Evolutionary conservation across 306 rosid genomes (phyloP).

Genomic region (Malus sieversii): DNA sequence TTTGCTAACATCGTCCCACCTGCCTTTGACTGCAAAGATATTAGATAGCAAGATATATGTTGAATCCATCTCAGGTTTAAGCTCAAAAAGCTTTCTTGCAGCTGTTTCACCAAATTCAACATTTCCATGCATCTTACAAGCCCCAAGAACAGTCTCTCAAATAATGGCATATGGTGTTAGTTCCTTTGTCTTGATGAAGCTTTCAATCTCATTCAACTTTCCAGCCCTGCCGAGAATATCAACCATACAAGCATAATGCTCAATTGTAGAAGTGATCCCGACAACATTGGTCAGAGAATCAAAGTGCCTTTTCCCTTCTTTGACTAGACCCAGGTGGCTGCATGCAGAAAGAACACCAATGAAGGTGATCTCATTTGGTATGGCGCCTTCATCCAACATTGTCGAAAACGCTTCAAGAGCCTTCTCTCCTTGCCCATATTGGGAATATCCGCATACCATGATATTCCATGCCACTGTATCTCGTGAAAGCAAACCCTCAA

Average conservation of each 20-base stretch:
- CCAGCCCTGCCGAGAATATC: slow-evolving; percentile 40
- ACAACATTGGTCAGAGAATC: slow-evolving; percentile 19
- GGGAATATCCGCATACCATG: slow-evolving; percentile 30
- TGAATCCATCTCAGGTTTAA: slow-evolving; percentile 30
- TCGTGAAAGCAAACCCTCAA: slow-evolving; percentile 4
- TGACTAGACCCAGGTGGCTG: slow-evolving; percentile 29
- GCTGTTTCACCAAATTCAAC: slow-evolving; percentile 31
- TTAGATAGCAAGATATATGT: slow-evolving; percentile 34
- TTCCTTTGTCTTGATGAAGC: slow-evolving; percentile 22
- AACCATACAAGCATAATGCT: slow-evolving; percentile 39
- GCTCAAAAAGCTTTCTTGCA: slow-evolving; percentile 29
- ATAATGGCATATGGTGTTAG: slow-evolving; percentile 25
- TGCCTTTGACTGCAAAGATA: slow-evolving; percentile 27
- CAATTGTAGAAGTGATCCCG: slow-evolving; percentile 24
- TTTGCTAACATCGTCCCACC: slow-evolving; percentile 31
- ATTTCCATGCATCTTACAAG: slow-evolving; percentile 29
- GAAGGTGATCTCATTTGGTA: slow-evolving; percentile 32
- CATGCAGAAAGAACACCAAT: slow-evolving; percentile 31
- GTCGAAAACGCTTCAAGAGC: slow-evolving; percentile 17
- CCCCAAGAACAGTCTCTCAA: slow-evolving; percentile 43
- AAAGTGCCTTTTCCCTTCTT: slow-evolving; percentile 26
- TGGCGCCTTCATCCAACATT: slow-evolving; percentile 23
- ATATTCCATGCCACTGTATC: slow-evolving; percentile 32
- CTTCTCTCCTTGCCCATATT: slow-evolving; percentile 27
- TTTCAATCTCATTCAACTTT: slow-evolving; percentile 31